Evolutionary conservation across 1,139 yeast species (phyloP), one percentile per base, ranked within the genome.

Genomic region (Tardiomyces digboiensis): DNA sequence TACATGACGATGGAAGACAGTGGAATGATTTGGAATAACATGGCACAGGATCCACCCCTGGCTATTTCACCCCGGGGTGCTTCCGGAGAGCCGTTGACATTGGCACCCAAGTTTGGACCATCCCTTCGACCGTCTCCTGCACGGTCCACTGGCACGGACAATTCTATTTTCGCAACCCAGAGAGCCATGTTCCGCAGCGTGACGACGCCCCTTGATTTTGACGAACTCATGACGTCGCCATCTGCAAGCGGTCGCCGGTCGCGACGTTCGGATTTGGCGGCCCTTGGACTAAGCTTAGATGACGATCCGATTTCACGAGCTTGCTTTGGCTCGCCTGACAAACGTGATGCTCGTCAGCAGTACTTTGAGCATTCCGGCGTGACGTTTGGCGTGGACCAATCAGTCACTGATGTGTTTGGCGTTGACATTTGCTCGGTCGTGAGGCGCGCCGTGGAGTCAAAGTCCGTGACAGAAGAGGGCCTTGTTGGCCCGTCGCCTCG

Each of bases 371-470:
- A 58, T 44, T 54, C 59, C 1, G 56, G 56, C 10, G 53, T 50
- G 4, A 40, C 51, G 14, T 50, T 52, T 7, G 53, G 52, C 41
- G 58, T 52, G 23, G 39, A 42, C n/a, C 50, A 49, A 19, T 47
- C 50, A 19, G 60, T 62, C 8, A 54, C 64, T 19, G 78, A 75
- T 43, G 62, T 75, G 40, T 75, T 75, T 58, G 81, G 81, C 29
- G 80, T 76, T 21, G 80, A 76, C 54, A 68, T 76, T 22, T 71
- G 73, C 49, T 73, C 76, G 23, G 78, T 76, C n/a, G 74, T 76
- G 52, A 67, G 73, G 50, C 64, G 80, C 19, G 81, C 78, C 1
- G 71, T 39, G 19, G 21, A 23, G 36, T 18, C n/a, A 7, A n/a
- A 18, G 21, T 3, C 41, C 16, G 22, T 16, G 14, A 16, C 16